Evolutionary conservation across 306 rosid genomes (phyloP).

Genomic region (Pyrus bretschneideri): DNA sequence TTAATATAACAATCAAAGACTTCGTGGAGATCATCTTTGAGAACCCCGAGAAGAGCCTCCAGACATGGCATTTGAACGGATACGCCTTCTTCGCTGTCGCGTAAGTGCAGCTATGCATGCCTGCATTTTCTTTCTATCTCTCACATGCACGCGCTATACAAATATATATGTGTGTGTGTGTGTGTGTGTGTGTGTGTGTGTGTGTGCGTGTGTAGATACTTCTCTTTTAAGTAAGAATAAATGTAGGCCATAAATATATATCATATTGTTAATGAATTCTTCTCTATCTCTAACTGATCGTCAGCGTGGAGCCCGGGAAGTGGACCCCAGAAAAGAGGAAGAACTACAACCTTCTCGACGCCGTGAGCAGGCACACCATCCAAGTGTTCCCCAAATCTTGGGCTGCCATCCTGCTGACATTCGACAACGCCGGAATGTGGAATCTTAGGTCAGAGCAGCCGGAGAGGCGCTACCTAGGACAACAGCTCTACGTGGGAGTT

Average conservation of each 20-base stretch:
- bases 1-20: slow-evolving; percentile 28
- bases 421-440: slow-evolving; percentile 67
- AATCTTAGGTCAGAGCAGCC: slow-evolving; percentile 48
- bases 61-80: slow-evolving; percentile 61
- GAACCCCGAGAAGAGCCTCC: slow-evolving; percentile 67
- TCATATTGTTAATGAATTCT: neutral
- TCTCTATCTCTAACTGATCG: neutral
- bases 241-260: no score
- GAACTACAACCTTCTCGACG: slow-evolving; percentile 64
- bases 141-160: neutral
- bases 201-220: neutral
- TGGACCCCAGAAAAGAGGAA: slow-evolving; percentile 59
- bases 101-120: slow-evolving; percentile 32
- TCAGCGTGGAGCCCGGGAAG: slow-evolving; percentile 62
- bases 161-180: neutral
- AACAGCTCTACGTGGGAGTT: slow-evolving; percentile 51
- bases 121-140: neutral
- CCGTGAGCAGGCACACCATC: slow-evolving; percentile 62
- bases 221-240: neutral
- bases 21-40: slow-evolving; percentile 73
- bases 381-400: slow-evolving; percentile 70
- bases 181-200: neutral
- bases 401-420: slow-evolving; percentile 53
- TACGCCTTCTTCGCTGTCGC: slow-evolving; percentile 60
- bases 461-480: slow-evolving; percentile 63